Evolutionary conservation across 495 filamentous ascomycete species (phyloP).

Genomic region (Baudoinia panamericana): DNA sequence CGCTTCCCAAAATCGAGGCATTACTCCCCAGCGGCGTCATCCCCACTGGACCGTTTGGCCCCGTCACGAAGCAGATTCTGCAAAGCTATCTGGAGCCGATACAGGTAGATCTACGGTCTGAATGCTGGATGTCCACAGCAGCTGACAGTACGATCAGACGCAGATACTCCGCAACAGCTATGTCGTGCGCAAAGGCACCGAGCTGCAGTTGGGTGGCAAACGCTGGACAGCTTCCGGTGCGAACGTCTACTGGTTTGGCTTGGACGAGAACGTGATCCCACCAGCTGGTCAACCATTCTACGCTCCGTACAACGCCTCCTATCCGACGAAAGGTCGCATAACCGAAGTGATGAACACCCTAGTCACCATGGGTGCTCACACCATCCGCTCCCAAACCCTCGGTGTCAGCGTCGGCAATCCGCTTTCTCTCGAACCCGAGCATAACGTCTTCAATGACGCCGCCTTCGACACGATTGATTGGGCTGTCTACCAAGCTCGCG

Average conservation of each 20-base stretch:
- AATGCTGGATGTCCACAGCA: neutral
- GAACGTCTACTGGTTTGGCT: conserved; percentile 46
- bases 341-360: conserved; percentile 42
- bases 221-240: conserved; percentile 39
- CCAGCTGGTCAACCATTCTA: conserved; percentile 38
- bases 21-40: too few species aligned
- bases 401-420: conserved; percentile 43
- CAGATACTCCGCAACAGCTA: conserved; percentile 16
- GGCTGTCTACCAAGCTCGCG: conserved; percentile 40
- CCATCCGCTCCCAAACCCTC: conserved; percentile 42
- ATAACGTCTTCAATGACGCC: conserved; percentile 34
- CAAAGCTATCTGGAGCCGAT: conserved; percentile 10
- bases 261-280: conserved; percentile 45
- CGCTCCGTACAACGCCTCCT: conserved; percentile 36
- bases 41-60: conserved; percentile 5
- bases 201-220: conserved; percentile 32
- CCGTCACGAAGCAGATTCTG: conserved; percentile 8
- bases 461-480: conserved; percentile 43
- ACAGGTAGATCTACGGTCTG: neutral
- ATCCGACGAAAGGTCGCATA: conserved; percentile 40
- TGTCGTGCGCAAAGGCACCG: conserved; percentile 33
- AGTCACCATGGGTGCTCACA: conserved; percentile 38
- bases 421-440: conserved; percentile 35
- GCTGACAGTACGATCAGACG: conserved; percentile 2
- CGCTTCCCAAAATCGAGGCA: too few species aligned